phyloP scores from a whole-genome alignment of 805 yeast species.

The Candida oleophila region DNA sequence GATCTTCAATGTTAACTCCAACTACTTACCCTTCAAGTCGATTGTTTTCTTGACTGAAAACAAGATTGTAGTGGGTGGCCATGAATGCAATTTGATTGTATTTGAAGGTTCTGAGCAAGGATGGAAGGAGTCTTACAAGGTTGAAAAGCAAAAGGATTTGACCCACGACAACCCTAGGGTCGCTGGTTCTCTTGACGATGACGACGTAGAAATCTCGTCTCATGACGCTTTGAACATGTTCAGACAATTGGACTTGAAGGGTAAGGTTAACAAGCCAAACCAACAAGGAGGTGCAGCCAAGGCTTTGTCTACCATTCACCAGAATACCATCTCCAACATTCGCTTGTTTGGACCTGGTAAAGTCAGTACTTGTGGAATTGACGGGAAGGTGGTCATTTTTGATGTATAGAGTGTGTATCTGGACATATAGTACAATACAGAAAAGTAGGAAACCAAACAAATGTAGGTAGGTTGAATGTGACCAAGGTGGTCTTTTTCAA shows the following conservation, averaged over 20 bases:
- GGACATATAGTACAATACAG: no score
- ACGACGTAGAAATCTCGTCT: constrained; percentile 58
- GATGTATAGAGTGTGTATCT: constrained; percentile 16
- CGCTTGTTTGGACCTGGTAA: constrained; percentile 47
- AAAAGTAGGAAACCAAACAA: not conserved
- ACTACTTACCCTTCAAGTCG: constrained; percentile 77
- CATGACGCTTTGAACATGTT: constrained; percentile 89
- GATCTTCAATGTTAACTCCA: constrained; percentile 57
- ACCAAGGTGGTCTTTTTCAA: no score
- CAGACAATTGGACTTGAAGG: constrained; percentile 93
- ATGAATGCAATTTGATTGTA: constrained; percentile 85
- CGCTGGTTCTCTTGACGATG: constrained; percentile 27
- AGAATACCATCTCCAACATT: constrained; percentile 78
- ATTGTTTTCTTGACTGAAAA: constrained; percentile 66
- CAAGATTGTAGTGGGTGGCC: constrained; percentile 84
- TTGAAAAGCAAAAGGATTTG: constrained; percentile 50
- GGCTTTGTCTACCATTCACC: constrained; percentile 76
- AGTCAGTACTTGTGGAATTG: constrained; percentile 74
- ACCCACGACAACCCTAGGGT: constrained; percentile 35
- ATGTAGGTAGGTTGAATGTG: no score
- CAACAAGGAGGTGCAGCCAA: constrained; percentile 25
- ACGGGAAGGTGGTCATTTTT: constrained; percentile 87
- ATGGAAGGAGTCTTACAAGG: constrained; percentile 60
- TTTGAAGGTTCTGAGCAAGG: constrained; percentile 66
- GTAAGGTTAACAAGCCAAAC: constrained; percentile 54